Conservation (phyloP, 176 grass and related monocot species). For the Dendrocalamus sinicus region DNA sequence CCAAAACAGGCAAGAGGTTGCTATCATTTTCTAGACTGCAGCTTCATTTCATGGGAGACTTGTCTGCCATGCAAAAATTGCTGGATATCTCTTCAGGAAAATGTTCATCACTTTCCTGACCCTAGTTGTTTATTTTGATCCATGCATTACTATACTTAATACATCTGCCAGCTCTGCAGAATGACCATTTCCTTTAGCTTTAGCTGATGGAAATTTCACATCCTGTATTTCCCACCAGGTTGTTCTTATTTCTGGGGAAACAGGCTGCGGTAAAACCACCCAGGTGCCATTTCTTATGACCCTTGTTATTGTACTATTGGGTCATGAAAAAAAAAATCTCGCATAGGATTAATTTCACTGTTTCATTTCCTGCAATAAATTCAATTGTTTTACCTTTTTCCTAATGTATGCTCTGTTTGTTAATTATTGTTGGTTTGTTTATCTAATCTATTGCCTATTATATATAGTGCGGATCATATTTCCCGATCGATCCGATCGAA, state of each 20-base stretch:
- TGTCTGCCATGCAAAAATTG: not conserved
- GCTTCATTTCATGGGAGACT: slow-evolving; percentile 4
- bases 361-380: slow-evolving; percentile 24
- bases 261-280: slow-evolving; percentile 99
- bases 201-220: slow-evolving; percentile 37
- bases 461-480: too few relatives aligned
- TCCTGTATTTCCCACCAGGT: slow-evolving; percentile 68
- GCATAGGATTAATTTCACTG: slow-evolving; percentile 6
- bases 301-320: not conserved
- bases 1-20: not conserved
- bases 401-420: slow-evolving; percentile 7
- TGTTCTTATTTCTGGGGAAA: slow-evolving; percentile 97
- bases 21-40: slow-evolving; percentile 3
- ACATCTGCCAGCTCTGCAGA: not conserved
- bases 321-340: slow-evolving; percentile 2
- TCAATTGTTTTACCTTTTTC: not conserved
- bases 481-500: too few relatives aligned
- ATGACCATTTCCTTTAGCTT: slow-evolving; percentile 3
- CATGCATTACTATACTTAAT: slow-evolving; percentile 18
- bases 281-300: slow-evolving; percentile 62
- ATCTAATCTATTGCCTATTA: slow-evolving; percentile 12
- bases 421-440: slow-evolving; percentile 16
- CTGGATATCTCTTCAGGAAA: not conserved
- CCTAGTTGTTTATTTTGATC: slow-evolving; percentile 24
- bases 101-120: not conserved